phyloP scores from a whole-genome alignment of 2,329 filamentous ascomycete species.

The Raffaelea albimanens region DNA sequence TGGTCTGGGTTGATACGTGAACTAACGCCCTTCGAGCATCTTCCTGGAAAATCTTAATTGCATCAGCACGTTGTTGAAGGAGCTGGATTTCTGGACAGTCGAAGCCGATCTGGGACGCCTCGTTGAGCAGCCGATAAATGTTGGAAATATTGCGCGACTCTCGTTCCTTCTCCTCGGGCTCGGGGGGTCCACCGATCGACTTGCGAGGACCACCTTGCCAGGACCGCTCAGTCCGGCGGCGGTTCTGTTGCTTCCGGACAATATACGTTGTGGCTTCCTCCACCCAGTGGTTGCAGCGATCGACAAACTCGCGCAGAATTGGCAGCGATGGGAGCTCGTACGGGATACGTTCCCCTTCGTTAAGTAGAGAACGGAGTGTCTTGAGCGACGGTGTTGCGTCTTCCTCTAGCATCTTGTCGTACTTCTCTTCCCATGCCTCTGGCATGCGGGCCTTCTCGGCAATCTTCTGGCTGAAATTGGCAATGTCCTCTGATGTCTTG shows the following conservation, averaged over 20 bases:
- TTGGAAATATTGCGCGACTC: slow-evolving; percentile 85
- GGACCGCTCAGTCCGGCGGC: slow-evolving; percentile 84
- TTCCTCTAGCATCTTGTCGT: slow-evolving; percentile 74
- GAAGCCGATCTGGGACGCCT: slow-evolving; percentile 82
- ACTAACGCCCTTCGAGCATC: slow-evolving; percentile 63
- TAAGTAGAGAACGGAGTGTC: slow-evolving; percentile 69
- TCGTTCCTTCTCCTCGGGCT: slow-evolving; percentile 67
- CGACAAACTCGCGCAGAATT: slow-evolving; percentile 79
- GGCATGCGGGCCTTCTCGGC: slow-evolving; percentile 79
- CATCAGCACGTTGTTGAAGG: slow-evolving; percentile 74
- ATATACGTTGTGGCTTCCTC: slow-evolving; percentile 96
- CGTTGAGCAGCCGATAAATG: slow-evolving; percentile 71
- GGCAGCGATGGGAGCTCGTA: slow-evolving; percentile 77
- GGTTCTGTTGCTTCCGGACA: slow-evolving; percentile 93
- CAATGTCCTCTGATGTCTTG: slow-evolving; percentile 62
- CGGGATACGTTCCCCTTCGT: slow-evolving; percentile 93
- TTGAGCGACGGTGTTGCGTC: slow-evolving; percentile 80
- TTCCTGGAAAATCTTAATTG: slow-evolving; percentile 75
- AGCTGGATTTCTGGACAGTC: slow-evolving; percentile 85
- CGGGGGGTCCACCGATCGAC: slow-evolving; percentile 35
- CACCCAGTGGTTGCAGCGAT: slow-evolving; percentile 94
- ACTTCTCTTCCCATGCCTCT: slow-evolving; percentile 83
- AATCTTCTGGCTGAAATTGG: slow-evolving; percentile 61
- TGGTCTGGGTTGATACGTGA: slow-evolving; percentile 53
- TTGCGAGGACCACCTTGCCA: slow-evolving; percentile 54